phyloP scores from a whole-genome alignment of 495 filamentous ascomycete species.

The Neurospora pannonica region DNA sequence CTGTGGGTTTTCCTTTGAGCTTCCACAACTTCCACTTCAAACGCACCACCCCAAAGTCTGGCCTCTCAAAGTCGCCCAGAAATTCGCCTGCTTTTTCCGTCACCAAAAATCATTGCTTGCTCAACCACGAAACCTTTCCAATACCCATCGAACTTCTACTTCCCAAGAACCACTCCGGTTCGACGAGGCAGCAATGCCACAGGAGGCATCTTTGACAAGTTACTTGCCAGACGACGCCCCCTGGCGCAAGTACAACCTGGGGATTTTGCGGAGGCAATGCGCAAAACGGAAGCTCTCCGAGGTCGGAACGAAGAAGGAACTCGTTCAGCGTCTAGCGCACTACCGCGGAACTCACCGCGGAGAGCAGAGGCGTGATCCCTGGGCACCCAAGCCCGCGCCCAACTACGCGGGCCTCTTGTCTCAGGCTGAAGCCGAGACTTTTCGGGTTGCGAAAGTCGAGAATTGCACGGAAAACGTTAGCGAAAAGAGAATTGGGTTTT shows the following conservation, averaged over 20 bases:
- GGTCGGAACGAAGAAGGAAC: background rate
- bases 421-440: background rate
- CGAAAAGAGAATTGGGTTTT: background rate
- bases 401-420: background rate
- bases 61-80: background rate
- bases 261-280: background rate
- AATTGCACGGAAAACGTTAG: background rate
- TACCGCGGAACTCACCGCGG: background rate
- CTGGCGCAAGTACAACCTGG: background rate
- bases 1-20: background rate
- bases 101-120: background rate
- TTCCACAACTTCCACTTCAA: background rate
- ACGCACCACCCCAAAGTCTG: background rate
- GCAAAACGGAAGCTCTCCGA: background rate
- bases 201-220: background rate
- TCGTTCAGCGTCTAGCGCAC: background rate
- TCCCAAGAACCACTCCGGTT: background rate
- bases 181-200: background rate
- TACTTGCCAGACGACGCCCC: background rate
- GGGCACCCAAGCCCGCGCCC: background rate
- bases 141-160: background rate
- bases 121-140: background rate
- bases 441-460: background rate
- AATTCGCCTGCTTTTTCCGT: background rate
- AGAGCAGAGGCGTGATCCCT: background rate